Conservation (phyloP, 176 grass and related monocot genomes). For the Dendrocalamus sinicus region DNA sequence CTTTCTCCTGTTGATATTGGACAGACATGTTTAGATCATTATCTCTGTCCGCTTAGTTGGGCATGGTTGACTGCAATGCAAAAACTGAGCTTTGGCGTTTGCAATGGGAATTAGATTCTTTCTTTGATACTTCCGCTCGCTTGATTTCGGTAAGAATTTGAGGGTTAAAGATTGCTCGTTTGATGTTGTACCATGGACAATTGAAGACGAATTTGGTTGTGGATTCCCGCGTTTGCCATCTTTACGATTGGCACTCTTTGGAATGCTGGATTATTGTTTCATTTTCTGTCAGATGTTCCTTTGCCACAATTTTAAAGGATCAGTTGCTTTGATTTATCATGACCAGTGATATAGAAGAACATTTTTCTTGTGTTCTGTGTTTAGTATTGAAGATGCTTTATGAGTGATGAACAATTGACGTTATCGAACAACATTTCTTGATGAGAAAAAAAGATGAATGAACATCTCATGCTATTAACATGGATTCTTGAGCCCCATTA, state of each 20-base stretch:
- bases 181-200: background rate
- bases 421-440: conserved; percentile 4
- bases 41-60: background rate
- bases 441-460: background rate
- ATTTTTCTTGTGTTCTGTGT: background rate
- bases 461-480: background rate
- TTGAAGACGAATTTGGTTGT: background rate
- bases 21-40: background rate
- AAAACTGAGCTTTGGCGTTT: background rate
- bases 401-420: background rate
- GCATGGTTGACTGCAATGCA: background rate
- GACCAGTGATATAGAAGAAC: background rate
- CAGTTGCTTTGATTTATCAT: background rate
- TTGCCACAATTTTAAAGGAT: background rate
- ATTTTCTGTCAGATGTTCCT: background rate
- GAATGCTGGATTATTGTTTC: background rate
- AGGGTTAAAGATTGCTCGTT: background rate
- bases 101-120: conserved; percentile 11
- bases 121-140: background rate
- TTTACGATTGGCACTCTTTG: background rate
- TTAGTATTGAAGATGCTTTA: background rate
- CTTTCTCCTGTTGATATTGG: background rate
- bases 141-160: background rate
- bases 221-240: background rate
- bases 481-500: conserved; percentile 17